Conservation (phyloP, 257 asterid species). For the Apocynum venetum region DNA sequence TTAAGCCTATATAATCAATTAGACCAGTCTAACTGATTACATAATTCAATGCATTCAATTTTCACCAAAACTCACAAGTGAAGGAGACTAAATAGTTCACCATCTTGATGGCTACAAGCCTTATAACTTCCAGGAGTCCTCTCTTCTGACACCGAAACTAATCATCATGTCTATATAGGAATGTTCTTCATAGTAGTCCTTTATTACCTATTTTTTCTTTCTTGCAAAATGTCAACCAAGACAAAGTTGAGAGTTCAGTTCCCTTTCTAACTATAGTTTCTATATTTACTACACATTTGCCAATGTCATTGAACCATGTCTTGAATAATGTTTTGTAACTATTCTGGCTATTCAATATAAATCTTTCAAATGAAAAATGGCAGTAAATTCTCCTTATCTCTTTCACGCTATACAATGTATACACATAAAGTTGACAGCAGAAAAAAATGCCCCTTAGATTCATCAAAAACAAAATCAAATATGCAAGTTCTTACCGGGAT, state of each 20-base stretch:
- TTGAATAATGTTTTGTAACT: not conserved
- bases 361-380: not conserved
- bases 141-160: not conserved
- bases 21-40: not conserved
- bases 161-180: not conserved
- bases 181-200: not conserved
- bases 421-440: not conserved
- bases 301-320: not conserved
- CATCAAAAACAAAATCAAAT: not conserved
- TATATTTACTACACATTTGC: not conserved
- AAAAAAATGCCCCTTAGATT: not conserved
- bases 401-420: not conserved
- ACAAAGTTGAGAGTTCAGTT: not conserved
- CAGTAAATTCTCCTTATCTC: not conserved
- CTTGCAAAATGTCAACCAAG: not conserved
- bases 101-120: not conserved
- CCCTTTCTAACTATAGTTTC: not conserved
- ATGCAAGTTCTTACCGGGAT: slow-evolving; percentile 50
- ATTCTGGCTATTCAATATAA: not conserved
- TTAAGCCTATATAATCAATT: not conserved
- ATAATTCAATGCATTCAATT: not conserved
- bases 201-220: not conserved
- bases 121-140: not conserved
- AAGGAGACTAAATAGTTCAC: not conserved
- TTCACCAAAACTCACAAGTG: not conserved